Percentiles rank a stretch among this genome's conserved stretches.
Evolutionary conservation across 148 eudicot genomes (phyloP).

Genomic region (Spergularia bocconei): DNA sequence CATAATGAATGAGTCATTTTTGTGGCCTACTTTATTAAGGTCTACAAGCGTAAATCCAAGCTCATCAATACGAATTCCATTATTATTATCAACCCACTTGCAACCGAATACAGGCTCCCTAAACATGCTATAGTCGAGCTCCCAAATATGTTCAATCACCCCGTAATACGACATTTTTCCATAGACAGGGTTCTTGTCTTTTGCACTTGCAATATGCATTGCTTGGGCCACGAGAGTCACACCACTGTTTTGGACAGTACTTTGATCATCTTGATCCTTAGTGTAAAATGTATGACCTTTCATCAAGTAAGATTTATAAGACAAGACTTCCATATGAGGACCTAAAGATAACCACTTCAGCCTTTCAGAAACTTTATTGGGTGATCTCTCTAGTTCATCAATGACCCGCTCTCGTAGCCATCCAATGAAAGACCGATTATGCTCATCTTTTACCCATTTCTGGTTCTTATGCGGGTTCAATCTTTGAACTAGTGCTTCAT

Average conservation of each 20-base stretch:
- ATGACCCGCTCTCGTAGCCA: neutral
- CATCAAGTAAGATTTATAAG: neutral
- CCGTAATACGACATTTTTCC: conserved; percentile 1
- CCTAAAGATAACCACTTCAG: neutral
- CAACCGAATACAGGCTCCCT: neutral
- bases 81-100: conserved; percentile 11
- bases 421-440: neutral
- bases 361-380: neutral
- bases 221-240: neutral
- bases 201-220: conserved; percentile 5
- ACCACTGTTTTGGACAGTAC: conserved; percentile 6
- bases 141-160: neutral
- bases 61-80: neutral
- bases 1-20: conserved; percentile 2
- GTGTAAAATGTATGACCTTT: conserved; percentile 12
- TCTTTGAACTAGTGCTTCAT: neutral
- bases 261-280: neutral
- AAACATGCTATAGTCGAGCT: neutral
- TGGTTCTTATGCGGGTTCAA: neutral
- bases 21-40: neutral
- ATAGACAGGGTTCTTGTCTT: neutral
- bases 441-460: neutral
- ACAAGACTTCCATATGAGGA: neutral
- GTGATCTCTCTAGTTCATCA: neutral
- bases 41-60: neutral